Conservation (phyloP, 495 filamentous ascomycete genomes). For the Bacidia rubella region DNA sequence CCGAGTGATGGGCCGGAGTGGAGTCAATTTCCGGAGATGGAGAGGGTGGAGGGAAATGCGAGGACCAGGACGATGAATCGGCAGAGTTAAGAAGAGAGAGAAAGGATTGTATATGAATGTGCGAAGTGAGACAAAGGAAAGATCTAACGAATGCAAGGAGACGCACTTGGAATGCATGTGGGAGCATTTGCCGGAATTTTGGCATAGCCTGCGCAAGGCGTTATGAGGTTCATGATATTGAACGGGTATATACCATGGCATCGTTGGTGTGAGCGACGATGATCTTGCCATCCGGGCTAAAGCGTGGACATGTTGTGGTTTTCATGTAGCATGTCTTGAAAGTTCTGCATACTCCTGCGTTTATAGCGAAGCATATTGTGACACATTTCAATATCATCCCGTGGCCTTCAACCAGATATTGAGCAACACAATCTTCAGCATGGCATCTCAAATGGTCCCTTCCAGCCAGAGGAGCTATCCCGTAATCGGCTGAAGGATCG, state of each 20-base stretch:
- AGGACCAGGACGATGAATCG: neutral
- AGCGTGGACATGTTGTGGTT: no score
- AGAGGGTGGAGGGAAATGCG: neutral
- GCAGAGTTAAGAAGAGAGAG: neutral
- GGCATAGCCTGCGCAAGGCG: neutral
- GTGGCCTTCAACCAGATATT: no score
- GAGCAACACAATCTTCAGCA: neutral
- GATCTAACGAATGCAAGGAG: neutral
- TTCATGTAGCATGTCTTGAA: no score
- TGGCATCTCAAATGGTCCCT: neutral
- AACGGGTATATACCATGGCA: neutral
- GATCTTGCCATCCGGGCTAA: no score
- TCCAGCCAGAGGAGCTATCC: no score
- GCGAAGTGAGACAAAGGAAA: neutral
- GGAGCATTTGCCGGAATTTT: neutral
- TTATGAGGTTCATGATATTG: neutral
- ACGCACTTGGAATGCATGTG: neutral
- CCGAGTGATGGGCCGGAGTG: neutral
- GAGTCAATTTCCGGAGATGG: neutral
- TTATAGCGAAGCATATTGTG: no score
- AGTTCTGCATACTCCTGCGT: no score
- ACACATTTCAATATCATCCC: no score
- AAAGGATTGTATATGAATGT: neutral
- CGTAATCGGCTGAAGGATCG: no score
- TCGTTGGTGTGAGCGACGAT: neutral